Evolutionary conservation across 495 filamentous ascomycete species (phyloP), one percentile per base, ranked within the genome.

Genomic region (Aspergillus bridgeri): DNA sequence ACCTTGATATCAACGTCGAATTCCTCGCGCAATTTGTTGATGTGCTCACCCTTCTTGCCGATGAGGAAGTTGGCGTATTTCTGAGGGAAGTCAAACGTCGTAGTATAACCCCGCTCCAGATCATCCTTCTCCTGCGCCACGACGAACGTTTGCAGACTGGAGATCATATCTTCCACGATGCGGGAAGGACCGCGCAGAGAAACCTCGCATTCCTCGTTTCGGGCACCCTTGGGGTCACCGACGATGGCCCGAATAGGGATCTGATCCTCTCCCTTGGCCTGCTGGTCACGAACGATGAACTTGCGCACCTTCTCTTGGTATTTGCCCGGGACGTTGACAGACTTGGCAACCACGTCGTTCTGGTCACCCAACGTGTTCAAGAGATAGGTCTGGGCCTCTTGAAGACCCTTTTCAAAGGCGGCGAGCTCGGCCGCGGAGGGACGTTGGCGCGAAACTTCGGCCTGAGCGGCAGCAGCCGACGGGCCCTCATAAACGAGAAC

Each of bases 1-100:
- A 98, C 84, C 67, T 95, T 89, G 63, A 99, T 97, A 46, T 98
- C 94, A 29, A 99, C 95, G 68, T 98, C 95, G 63, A 95, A 96
- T 68, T 94, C 91, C 29, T 98, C 94, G 18, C 92, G 89, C n/a
- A 96, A 79, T 67, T 95, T 92, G 59, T 90, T 90, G 74, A 98
- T 94, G 71, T 93, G 93, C 74, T 92, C 92, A 22, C 94, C 94
- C 42, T 86, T 84, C 69, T 89, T 90, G 56, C 94, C 94, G 61
- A 99, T 97, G 18, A 99, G 80, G 69, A 92, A 86, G 66, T 95
- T 95, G 55, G 92, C 91, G 60, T 85, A 95, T 70, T 96, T 96
- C 63, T 94, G 88, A 5, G 94, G 94, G 76, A 92, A 99, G 53
- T 94, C 90, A 60, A 96, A 98, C 42, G 83, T 84, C 44, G 86